A percentile compares a stretch with the other conserved stretches of the same genome.
phyloP scores from a whole-genome alignment of 192 early-diverging fungal species.

The Entophlyctis luteolus region DNA sequence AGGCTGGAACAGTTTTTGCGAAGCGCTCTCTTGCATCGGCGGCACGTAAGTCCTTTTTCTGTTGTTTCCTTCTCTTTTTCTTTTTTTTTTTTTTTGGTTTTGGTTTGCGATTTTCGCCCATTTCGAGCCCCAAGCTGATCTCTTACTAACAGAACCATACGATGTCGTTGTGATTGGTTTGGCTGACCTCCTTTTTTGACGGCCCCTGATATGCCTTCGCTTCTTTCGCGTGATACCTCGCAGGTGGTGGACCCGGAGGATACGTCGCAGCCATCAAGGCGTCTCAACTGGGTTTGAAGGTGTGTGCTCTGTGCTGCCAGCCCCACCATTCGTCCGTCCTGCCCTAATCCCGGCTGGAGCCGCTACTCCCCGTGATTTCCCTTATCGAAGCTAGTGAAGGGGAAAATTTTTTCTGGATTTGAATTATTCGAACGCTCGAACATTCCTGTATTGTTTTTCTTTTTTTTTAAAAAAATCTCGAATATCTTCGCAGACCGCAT shows the following conservation, averaged over 20 bases:
- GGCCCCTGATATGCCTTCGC: neutral
- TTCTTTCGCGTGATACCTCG: neutral
- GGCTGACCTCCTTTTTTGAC: neutral
- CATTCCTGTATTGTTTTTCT: too few relatives aligned
- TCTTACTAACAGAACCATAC: conserved; percentile 11
- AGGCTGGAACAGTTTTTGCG: neutral
- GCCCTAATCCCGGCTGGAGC: too few relatives aligned
- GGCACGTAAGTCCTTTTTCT: neutral
- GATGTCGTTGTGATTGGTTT: conserved; percentile 33
- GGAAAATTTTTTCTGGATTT: too few relatives aligned
- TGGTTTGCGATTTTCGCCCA: neutral
- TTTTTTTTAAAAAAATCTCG: neutral
- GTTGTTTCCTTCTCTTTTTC: neutral
- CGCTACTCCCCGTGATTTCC: too few relatives aligned
- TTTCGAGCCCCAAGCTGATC: neutral
- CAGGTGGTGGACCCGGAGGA: conserved; percentile 94
- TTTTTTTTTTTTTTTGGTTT: neutral
- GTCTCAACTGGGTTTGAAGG: conserved; percentile 95
- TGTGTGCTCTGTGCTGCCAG: too few relatives aligned
- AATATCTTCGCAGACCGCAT: conserved; percentile 70
- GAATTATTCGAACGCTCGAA: too few relatives aligned
- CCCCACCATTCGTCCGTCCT: too few relatives aligned
- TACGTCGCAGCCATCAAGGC: conserved; percentile 99
- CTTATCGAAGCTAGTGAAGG: too few relatives aligned
- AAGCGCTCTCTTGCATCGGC: conserved; percentile 4